Evolutionary conservation across 164 flowering plant genomes (phyloP), one percentile per base, ranked within the genome.

Genomic region (Stephania cephalantha): DNA sequence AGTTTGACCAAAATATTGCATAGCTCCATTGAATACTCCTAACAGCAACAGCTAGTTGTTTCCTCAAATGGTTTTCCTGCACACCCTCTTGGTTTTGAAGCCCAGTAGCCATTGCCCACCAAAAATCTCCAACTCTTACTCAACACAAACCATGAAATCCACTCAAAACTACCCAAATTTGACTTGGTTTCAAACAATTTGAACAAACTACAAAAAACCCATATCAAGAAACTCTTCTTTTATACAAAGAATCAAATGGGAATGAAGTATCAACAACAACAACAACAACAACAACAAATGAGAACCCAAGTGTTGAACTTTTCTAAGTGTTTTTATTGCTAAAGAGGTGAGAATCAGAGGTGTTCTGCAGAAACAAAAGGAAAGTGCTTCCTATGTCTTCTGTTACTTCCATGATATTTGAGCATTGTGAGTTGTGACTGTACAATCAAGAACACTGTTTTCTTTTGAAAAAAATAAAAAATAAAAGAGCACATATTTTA

Each of bases 21-120:
- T 94, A 94, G 81, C 96, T 94, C 98, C 98, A 94, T 50, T 91
- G 91, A 74, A 89, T 85, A 82, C 85, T 87, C 77, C 88, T 86
- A 79, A 92, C 90, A 81, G 93, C 91, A 70, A 87, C 79, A 79
- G 93, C 91, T 76, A 94, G 93, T 82, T 85, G 88, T 77, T 85
- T 85, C 76, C 84, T 90, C n/a, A 88, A 70, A 29, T 75, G 84
- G 46, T 74, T 72, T 75, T 74, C 79, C 71, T 78, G 75, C 61
- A 76, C 76, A 58, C 75, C 78, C 46, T 78, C 82, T 68, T 78
- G 83, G 75, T 73, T 83, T 75, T 81, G 86, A 64, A 78, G 78
- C 42, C 73, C 83, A 83, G 71, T 74, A 78, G 83, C 91, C 88
- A 87, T 35, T 89, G 64, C 68, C 83, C 73, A 58, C 75, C 70